Conservation (phyloP, 768 basidiomycete species). For the Hygrophorus russula region DNA sequence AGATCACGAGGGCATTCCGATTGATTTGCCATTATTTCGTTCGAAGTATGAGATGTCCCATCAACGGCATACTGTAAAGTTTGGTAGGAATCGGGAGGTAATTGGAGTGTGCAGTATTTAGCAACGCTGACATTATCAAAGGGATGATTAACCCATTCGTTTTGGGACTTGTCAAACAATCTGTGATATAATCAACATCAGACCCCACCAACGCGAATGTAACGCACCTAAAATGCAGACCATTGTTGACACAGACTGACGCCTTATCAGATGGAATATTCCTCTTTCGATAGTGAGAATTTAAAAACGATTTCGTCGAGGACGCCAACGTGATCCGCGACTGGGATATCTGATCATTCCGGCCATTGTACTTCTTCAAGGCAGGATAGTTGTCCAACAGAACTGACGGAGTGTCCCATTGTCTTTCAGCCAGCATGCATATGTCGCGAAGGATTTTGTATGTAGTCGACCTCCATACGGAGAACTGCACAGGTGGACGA, state of each 20-base stretch:
- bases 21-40: slow-evolving; percentile 33
- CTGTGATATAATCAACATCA: neutral
- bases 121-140: slow-evolving; percentile 11
- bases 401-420: neutral
- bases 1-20: slow-evolving; percentile 26
- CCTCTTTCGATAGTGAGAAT: slow-evolving; percentile 19
- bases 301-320: slow-evolving; percentile 18
- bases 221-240: slow-evolving; percentile 12
- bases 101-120: slow-evolving; percentile 17
- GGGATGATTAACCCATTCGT: slow-evolving; percentile 8
- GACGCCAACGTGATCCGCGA: slow-evolving; percentile 24
- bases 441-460: slow-evolving; percentile 26
- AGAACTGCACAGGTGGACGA: slow-evolving; percentile 24
- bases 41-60: slow-evolving; percentile 27
- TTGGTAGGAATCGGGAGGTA: slow-evolving; percentile 21
- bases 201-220: neutral
- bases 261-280: slow-evolving; percentile 9
- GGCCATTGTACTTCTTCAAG: neutral
- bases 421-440: slow-evolving; percentile 12
- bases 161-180: slow-evolving; percentile 16
- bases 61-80: slow-evolving; percentile 24
- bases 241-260: slow-evolving; percentile 18
- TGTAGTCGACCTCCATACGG: slow-evolving; percentile 32
- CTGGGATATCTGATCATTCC: neutral
- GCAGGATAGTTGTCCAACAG: neutral